A percentile compares a stretch with the other conserved stretches of the same genome.
These are phyloP conservation scores for Blastocystis hominis DNA, from an alignment of 352 stramenopile genomes.

Conservation along the genomic window DNA sequence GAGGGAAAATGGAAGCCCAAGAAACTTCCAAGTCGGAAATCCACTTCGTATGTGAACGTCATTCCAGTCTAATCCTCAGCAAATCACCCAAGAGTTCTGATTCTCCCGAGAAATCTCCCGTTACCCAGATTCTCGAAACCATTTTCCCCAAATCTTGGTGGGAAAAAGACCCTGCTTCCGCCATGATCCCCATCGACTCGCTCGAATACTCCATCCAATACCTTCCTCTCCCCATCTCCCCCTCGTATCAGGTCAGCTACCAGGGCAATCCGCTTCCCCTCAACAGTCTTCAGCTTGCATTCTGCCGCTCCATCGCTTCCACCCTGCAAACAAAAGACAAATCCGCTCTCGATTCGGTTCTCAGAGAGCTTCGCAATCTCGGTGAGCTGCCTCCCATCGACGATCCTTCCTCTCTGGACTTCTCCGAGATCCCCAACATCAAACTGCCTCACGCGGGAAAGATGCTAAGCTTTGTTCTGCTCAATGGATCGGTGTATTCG, in stretches of 20 bases:
- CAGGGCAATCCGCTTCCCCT: background rate
- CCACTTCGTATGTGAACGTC: too few species aligned
- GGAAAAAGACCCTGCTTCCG: background rate
- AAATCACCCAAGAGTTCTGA: background rate
- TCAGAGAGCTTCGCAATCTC: background rate
- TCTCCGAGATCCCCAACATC: background rate
- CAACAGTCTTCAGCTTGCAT: background rate
- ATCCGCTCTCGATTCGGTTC: background rate
- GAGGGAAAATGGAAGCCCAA: too few species aligned
- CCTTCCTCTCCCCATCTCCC: background rate
- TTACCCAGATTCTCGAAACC: background rate
- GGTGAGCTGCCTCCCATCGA: background rate
- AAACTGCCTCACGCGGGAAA: background rate
- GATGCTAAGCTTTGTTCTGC: background rate
- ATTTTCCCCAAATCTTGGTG: background rate
- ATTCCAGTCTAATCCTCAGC: too few species aligned
- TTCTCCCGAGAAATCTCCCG: background rate
- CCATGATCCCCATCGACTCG: background rate
- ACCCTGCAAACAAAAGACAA: background rate
- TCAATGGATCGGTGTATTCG: background rate
- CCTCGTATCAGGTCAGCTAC: background rate
- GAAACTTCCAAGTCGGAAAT: too few species aligned
- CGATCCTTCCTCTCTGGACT: background rate
- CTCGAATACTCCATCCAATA: background rate
- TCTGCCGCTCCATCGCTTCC: background rate